phyloP scores from a whole-genome alignment of 768 basidiomycete species.

The Cytidiella melzeri region DNA sequence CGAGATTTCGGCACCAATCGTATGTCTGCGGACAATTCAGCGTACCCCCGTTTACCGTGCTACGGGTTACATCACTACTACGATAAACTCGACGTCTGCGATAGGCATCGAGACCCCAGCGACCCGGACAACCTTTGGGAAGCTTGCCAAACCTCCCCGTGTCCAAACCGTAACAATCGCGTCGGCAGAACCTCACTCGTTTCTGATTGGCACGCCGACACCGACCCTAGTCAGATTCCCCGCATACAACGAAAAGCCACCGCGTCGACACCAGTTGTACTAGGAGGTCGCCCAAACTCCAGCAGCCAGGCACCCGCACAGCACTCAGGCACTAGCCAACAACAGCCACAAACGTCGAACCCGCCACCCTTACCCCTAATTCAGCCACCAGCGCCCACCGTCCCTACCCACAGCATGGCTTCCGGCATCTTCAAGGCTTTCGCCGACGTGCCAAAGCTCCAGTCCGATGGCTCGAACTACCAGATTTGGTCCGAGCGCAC shows the following conservation, averaged over 20 bases:
- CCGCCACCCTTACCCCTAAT: not conserved
- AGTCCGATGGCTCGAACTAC: not conserved
- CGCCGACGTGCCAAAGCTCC: not conserved
- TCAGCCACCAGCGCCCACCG: too few relatives aligned
- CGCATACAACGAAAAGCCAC: not conserved
- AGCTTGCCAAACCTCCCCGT: not conserved
- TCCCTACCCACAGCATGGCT: too few relatives aligned
- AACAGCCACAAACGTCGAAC: too few relatives aligned
- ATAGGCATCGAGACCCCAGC: not conserved
- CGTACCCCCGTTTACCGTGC: not conserved
- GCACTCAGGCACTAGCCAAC: too few relatives aligned
- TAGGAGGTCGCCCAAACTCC: not conserved
- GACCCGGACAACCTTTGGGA: not conserved
- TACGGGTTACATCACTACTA: not conserved
- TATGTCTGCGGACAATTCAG: not conserved
- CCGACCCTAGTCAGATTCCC: not conserved
- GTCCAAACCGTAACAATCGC: not conserved
- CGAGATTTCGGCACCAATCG: not conserved
- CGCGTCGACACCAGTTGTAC: not conserved
- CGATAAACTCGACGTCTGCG: not conserved
- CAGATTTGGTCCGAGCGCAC: not conserved
- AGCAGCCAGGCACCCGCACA: too few relatives aligned
- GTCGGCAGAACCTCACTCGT: not conserved
- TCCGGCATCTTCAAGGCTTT: not conserved
- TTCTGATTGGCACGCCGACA: not conserved